Evolutionary conservation across 257 asterid species (phyloP).

Genomic region (Primulina eburnea): DNA sequence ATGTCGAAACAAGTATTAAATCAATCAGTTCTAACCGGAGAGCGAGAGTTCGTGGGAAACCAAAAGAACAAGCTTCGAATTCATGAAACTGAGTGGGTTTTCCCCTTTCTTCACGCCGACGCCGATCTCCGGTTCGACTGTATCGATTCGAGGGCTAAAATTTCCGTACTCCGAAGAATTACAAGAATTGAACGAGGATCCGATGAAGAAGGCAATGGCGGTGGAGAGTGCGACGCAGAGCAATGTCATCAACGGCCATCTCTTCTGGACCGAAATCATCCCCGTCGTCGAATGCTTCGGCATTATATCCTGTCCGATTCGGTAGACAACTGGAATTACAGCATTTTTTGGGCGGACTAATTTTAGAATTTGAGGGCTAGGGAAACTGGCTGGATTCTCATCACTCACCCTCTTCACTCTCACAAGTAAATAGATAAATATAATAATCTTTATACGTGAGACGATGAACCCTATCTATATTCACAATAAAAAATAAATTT

Average conservation of each 20-base stretch:
- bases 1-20: neutral
- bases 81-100: slow-evolving; percentile 62
- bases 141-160: slow-evolving; percentile 27
- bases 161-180: slow-evolving; percentile 30
- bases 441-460: too few relatives aligned
- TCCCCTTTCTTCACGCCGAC: slow-evolving; percentile 26
- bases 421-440: too few relatives aligned
- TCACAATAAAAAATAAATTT: too few relatives aligned
- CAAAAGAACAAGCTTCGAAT: slow-evolving; percentile 21
- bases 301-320: slow-evolving; percentile 27
- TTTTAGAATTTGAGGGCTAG: too few relatives aligned
- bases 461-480: too few relatives aligned
- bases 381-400: too few relatives aligned
- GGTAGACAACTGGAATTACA: neutral
- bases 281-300: slow-evolving; percentile 40
- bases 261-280: slow-evolving; percentile 35
- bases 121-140: slow-evolving; percentile 16
- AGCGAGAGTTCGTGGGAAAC: slow-evolving; percentile 90
- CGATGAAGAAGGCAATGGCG: slow-evolving; percentile 58
- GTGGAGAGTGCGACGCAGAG: slow-evolving; percentile 52
- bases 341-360: too few relatives aligned
- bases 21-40: slow-evolving; percentile 44
- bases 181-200: slow-evolving; percentile 63
- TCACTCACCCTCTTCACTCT: too few relatives aligned
- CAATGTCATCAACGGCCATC: slow-evolving; percentile 47